Evolutionary conservation across 805 yeast species (phyloP).

Genomic region (Starmerella scarabaei): DNA sequence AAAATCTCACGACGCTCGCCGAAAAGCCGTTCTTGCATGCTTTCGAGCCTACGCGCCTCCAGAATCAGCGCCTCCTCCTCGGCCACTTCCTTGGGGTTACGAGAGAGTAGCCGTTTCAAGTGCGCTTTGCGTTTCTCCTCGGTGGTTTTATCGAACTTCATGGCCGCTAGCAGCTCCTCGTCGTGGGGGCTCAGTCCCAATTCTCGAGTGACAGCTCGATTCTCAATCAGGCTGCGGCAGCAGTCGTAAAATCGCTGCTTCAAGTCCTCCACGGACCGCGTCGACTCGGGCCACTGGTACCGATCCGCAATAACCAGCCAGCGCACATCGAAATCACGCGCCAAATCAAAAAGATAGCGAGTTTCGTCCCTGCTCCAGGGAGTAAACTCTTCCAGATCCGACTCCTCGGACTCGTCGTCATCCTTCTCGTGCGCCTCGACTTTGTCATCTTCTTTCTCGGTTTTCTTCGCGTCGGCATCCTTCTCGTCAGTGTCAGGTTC

Average conservation of each 20-base stretch:
- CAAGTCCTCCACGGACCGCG: constrained; percentile 59
- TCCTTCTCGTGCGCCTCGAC: background rate
- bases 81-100: constrained; percentile 94
- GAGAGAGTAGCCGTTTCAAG: constrained; percentile 55
- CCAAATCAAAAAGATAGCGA: constrained; percentile 55
- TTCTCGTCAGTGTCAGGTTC: background rate
- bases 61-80: constrained; percentile 91
- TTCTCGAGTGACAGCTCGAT: constrained; percentile 22
- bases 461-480: background rate
- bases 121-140: constrained; percentile 75
- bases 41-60: constrained; percentile 84
- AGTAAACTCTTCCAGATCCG: constrained; percentile 30
- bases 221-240: constrained; percentile 40
- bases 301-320: constrained; percentile 61
- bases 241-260: constrained; percentile 70
- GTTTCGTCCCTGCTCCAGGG: constrained; percentile 72
- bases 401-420: background rate
- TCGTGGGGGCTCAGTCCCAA: constrained; percentile 33
- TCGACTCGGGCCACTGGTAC: constrained; percentile 25
- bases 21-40: constrained; percentile 80
- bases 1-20: constrained; percentile 68
- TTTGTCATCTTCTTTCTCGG: background rate
- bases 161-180: constrained; percentile 45
- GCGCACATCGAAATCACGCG: constrained; percentile 42
- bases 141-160: constrained; percentile 54